Percentiles rank a stretch among this genome's conserved stretches.
Conservation (phyloP, 2,329 filamentous ascomycete species). For the Phyllachora maydis region DNA sequence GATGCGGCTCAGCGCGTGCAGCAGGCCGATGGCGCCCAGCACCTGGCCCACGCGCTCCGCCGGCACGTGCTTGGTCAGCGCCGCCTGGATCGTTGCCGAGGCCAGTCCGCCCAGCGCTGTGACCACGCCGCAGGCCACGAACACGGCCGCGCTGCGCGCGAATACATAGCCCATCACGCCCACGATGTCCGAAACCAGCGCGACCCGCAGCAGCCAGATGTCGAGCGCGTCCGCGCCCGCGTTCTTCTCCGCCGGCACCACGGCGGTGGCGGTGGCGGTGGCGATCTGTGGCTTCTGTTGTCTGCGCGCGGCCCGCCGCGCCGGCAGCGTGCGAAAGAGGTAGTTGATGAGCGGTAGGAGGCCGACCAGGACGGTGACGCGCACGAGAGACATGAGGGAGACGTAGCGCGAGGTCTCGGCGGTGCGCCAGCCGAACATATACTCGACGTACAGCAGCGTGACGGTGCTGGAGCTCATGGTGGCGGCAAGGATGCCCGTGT, state of each 20-base stretch:
- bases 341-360: constrained; percentile 62
- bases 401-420: constrained; percentile 66
- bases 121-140: constrained; percentile 51
- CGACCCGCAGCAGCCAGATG: constrained; percentile 51
- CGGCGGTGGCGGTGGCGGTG: constrained; percentile 16
- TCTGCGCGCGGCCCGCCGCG: constrained; percentile 18
- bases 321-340: constrained; percentile 39
- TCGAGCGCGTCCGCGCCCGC: constrained; percentile 62
- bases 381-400: constrained; percentile 54
- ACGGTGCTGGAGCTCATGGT: constrained; percentile 68
- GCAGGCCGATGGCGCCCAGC: constrained; percentile 68
- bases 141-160: constrained; percentile 36
- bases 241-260: constrained; percentile 23
- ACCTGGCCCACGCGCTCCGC: constrained; percentile 64
- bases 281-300: too few species aligned
- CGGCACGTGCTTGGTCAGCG: constrained; percentile 80
- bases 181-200: constrained; percentile 54
- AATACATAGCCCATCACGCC: constrained; percentile 61
- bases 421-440: constrained; percentile 64
- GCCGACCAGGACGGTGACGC: constrained; percentile 55
- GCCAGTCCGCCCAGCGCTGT: constrained; percentile 69
- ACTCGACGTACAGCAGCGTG: constrained; percentile 64
- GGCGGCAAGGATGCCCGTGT: constrained; percentile 64
- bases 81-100: constrained; percentile 64
- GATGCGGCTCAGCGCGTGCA: constrained; percentile 67